Conservation (phyloP, 1,284 basidiomycete genomes). For the Prillingera fragicola region DNA sequence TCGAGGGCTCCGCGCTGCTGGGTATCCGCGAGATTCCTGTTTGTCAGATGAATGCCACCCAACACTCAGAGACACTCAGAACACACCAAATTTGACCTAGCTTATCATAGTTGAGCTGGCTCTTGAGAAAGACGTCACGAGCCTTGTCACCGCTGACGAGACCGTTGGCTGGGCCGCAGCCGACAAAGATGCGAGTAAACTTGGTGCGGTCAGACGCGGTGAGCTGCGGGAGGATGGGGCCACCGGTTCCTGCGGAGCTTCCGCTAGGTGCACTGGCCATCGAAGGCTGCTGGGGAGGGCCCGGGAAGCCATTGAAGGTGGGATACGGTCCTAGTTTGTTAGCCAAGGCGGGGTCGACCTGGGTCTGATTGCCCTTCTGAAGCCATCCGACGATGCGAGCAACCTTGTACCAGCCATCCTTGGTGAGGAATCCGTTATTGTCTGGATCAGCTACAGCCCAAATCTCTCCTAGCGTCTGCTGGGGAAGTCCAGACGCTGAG, state of each 20-base stretch:
- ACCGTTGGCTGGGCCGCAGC: slow-evolving; percentile 67
- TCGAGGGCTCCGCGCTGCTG: slow-evolving; percentile 87
- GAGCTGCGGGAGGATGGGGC: slow-evolving; percentile 57
- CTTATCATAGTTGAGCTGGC: slow-evolving; percentile 80
- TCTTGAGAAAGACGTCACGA: slow-evolving; percentile 87
- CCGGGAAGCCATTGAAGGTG: slow-evolving; percentile 65
- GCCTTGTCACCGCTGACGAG: slow-evolving; percentile 82
- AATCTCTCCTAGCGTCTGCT: slow-evolving; percentile 80
- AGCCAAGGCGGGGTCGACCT: slow-evolving; percentile 23
- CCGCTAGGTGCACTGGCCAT: slow-evolving; percentile 36
- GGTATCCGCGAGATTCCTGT: slow-evolving; percentile 88
- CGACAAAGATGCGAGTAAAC: slow-evolving; percentile 72
- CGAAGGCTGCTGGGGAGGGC: slow-evolving; percentile 39
- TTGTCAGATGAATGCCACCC: slow-evolving; percentile 1
- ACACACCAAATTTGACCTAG: slow-evolving; percentile 88
- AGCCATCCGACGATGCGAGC: slow-evolving; percentile 87
- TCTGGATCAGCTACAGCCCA: slow-evolving; percentile 90
- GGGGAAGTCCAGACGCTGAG: slow-evolving; percentile 67
- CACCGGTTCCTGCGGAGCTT: background rate
- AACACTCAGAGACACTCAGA: background rate
- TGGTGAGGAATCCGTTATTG: slow-evolving; percentile 84
- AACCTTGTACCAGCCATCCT: slow-evolving; percentile 76
- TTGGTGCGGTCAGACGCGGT: slow-evolving; percentile 73
- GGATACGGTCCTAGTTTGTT: slow-evolving; percentile 67
- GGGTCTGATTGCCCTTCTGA: slow-evolving; percentile 61